Base-by-base conservation (phyloP, 139 green algal genomes). In the Yamagishiella unicocca region DNA sequence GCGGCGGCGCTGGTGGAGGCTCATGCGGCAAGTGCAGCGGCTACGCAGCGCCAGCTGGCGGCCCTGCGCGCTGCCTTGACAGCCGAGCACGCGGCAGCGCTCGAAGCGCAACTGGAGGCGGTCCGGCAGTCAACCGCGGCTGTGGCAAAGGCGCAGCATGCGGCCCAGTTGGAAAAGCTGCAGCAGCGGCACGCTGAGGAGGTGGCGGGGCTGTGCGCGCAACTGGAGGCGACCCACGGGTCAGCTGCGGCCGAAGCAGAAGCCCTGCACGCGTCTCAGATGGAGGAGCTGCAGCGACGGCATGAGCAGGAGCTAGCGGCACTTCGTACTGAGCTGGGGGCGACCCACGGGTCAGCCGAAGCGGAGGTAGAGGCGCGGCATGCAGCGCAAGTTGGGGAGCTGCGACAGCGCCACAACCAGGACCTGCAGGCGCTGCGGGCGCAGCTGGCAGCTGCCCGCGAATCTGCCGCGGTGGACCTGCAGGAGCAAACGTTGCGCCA, bases 281-380 rank as follows among this genome's bases (percentile, higher is more conserved):
- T 82, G 46, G 74, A 46, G 17, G 46, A 67, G 12, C 46, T 67
- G 53, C 46, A 19, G 33, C 12, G 46, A 31, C 31, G 17, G n/a
- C 45, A 83, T 19, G 53, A 71, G 24, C 35, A 4, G 10, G 74
- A 54, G 53, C 46, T 82, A n/a, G 46, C 40, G 74, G 46, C 25
- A 45, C 38, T 64, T 10, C 43, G 72, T 24, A 10, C 43, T 25
- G 43, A 64, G 74, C 74, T 82, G 74, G 74, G 67, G 31, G 21
- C 24, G 46, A 46, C 70, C 70, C 70, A 83, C 25, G 77, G 88
- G 73, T 83, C 87, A 33, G 72, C 91, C 40, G 88, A 79, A 22
- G 78, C 86, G 5, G 87, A 89, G 54, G 87, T 84, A 27, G 72
- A 84, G 37, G 88, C 92, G 80, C 83, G 78, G 35, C 66, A 89